phyloP scores from a whole-genome alignment of 2,329 filamentous ascomycete species.

The Xylaria sp. region DNA sequence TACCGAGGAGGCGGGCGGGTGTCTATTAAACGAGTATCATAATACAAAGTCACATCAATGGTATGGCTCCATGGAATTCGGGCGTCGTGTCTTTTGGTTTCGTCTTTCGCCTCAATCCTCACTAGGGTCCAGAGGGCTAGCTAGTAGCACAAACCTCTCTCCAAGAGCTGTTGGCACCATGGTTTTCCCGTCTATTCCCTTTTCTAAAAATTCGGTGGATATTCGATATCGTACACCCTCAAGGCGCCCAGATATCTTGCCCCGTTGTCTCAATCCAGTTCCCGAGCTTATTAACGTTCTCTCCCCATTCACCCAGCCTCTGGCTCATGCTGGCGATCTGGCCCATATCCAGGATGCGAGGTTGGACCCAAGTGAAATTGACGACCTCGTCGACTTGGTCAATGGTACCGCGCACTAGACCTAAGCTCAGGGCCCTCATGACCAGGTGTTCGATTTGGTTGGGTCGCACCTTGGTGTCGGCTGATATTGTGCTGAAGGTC shows the following conservation, averaged over 20 bases:
- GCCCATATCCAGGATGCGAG: slow-evolving; percentile 94
- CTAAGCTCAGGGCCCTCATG: slow-evolving; percentile 98
- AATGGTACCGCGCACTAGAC: slow-evolving; percentile 88
- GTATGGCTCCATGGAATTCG: background rate
- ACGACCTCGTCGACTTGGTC: slow-evolving; percentile 96
- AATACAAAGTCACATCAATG: slow-evolving; percentile 28
- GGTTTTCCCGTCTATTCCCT: slow-evolving; percentile 7
- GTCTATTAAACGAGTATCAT: slow-evolving; percentile 38
- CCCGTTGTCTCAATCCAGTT: slow-evolving; percentile 97
- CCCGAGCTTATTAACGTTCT: slow-evolving; percentile 92
- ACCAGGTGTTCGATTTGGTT: slow-evolving; percentile 97
- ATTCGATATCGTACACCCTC: slow-evolving; percentile 21
- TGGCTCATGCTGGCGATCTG: slow-evolving; percentile 94
- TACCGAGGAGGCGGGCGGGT: slow-evolving; percentile 16
- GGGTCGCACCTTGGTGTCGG: slow-evolving; percentile 90
- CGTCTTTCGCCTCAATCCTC: background rate
- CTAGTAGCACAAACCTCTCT: slow-evolving; percentile 2
- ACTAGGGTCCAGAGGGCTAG: background rate
- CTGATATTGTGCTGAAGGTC: slow-evolving; percentile 87
- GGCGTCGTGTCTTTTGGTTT: slow-evolving; percentile 6
- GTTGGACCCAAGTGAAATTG: slow-evolving; percentile 98
- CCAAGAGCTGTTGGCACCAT: background rate
- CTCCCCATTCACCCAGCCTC: slow-evolving; percentile 92
- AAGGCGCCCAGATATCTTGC: slow-evolving; percentile 93
- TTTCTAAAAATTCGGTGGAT: background rate